phyloP scores from a whole-genome alignment of 768 basidiomycete species.

The Lactifluus pinguis region DNA sequence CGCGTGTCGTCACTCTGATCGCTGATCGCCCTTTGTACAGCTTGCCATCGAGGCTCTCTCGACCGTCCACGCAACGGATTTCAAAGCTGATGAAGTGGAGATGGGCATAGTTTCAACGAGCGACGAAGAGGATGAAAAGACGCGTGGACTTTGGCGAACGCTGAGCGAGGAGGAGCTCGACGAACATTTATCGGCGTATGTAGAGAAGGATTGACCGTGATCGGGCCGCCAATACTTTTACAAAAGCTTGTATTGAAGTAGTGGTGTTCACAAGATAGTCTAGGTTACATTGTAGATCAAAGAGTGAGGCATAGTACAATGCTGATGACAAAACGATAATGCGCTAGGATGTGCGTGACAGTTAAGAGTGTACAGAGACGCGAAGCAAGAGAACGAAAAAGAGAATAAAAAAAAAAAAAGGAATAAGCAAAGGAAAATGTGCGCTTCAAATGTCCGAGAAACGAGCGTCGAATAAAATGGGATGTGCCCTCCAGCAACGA shows the following conservation, averaged over 20 bases:
- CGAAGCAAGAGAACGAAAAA: neutral
- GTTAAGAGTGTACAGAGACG: neutral
- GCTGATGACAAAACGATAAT: constrained; percentile 15
- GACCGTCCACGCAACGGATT: constrained; percentile 90
- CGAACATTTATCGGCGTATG: constrained; percentile 71
- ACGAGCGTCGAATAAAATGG: constrained; percentile 12
- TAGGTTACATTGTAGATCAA: neutral
- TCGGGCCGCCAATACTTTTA: neutral
- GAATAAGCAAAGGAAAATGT: constrained; percentile 10
- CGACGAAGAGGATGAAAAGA: constrained; percentile 64
- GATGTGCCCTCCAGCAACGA: constrained; percentile 13
- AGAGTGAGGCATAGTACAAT: constrained; percentile 6
- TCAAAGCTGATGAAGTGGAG: constrained; percentile 92
- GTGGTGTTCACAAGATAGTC: constrained; percentile 2
- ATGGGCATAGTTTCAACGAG: constrained; percentile 83
- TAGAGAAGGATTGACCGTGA: constrained; percentile 68
- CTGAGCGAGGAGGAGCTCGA: constrained; percentile 74
- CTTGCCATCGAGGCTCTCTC: constrained; percentile 94
- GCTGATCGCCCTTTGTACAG: constrained; percentile 31
- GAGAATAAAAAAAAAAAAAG: neutral
- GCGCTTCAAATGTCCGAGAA: constrained; percentile 5
- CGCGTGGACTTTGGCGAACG: constrained; percentile 68
- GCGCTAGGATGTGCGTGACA: constrained; percentile 17
- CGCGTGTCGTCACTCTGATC: neutral
- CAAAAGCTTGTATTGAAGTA: neutral